phyloP scores from a whole-genome alignment of 352 stramenopile species.

The Phytopythium vexans region DNA sequence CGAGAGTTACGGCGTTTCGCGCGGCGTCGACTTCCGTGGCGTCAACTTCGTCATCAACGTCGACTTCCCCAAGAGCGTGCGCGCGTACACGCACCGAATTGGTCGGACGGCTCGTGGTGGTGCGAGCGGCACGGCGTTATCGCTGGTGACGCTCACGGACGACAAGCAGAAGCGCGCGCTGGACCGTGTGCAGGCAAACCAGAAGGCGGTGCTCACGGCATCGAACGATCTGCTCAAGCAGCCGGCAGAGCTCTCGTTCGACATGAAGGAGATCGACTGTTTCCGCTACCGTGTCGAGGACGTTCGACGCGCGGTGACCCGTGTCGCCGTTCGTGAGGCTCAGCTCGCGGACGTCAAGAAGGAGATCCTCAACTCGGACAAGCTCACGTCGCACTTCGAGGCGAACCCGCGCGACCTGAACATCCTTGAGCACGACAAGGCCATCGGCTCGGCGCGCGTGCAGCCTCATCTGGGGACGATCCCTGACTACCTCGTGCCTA shows the following conservation, averaged over 20 bases:
- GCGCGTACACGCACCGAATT: constrained; percentile 98
- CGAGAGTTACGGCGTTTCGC: constrained; percentile 94
- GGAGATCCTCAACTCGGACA: constrained; percentile 98
- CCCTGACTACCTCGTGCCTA: constrained; percentile 97
- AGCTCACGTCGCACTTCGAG: constrained; percentile 96
- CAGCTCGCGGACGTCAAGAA: constrained; percentile 96
- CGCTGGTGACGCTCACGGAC: constrained; percentile 87
- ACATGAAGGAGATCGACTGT: constrained; percentile 97
- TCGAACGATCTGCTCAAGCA: constrained; percentile 89
- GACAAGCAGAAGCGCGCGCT: constrained; percentile 83
- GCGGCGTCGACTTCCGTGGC: constrained; percentile 97
- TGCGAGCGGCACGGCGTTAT: constrained; percentile 95
- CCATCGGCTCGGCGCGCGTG: constrained; percentile 91
- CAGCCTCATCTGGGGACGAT: constrained; percentile 95
- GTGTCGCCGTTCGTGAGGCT: constrained; percentile 92
- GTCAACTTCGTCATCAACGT: constrained; percentile 99
- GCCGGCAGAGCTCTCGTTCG: constrained; percentile 95
- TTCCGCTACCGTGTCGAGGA: constrained; percentile 98
- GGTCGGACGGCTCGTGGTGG: constrained; percentile 96
- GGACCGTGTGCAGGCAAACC: constrained; percentile 88
- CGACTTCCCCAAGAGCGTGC: constrained; percentile 94
- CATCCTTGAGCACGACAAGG: constrained; percentile 96
- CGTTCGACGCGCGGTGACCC: constrained; percentile 93
- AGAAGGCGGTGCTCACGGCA: constrained; percentile 81
- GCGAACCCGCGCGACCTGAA: constrained; percentile 95